Evolutionary conservation across 768 basidiomycete species (phyloP).

Genomic region (Serendipita sp.): DNA sequence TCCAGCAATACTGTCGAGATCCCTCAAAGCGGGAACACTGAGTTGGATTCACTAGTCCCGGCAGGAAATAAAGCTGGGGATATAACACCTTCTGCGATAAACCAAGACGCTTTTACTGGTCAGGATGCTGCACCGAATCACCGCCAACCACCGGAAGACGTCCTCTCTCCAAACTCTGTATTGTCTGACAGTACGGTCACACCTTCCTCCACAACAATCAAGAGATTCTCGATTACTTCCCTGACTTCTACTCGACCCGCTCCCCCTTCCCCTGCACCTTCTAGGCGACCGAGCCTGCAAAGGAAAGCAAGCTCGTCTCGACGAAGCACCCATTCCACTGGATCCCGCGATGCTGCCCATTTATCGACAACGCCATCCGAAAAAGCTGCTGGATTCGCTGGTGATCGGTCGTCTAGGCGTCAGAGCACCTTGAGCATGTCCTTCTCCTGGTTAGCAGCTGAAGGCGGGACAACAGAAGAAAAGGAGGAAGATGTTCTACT

Average conservation of each 20-base stretch:
- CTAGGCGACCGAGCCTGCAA: background rate
- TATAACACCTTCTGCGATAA: background rate
- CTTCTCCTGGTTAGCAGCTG: background rate
- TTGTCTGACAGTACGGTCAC: background rate
- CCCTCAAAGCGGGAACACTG: no score
- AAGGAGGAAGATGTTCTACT: background rate
- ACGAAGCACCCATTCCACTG: background rate
- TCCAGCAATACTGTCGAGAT: no score
- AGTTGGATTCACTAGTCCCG: background rate
- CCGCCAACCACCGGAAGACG: background rate
- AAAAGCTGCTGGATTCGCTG: background rate
- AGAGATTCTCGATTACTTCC: background rate
- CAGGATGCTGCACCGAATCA: background rate
- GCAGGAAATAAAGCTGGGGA: background rate
- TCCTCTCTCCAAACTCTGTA: background rate
- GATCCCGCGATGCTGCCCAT: background rate
- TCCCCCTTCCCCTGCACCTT: background rate
- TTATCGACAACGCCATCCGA: background rate
- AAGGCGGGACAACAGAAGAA: background rate
- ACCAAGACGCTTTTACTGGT: background rate
- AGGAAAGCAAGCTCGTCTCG: background rate
- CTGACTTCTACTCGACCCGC: background rate
- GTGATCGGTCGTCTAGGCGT: background rate
- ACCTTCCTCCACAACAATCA: background rate
- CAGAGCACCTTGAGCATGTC: background rate